Conservation (phyloP, 1,284 basidiomycete species). For the Puccinia triticina region DNA sequence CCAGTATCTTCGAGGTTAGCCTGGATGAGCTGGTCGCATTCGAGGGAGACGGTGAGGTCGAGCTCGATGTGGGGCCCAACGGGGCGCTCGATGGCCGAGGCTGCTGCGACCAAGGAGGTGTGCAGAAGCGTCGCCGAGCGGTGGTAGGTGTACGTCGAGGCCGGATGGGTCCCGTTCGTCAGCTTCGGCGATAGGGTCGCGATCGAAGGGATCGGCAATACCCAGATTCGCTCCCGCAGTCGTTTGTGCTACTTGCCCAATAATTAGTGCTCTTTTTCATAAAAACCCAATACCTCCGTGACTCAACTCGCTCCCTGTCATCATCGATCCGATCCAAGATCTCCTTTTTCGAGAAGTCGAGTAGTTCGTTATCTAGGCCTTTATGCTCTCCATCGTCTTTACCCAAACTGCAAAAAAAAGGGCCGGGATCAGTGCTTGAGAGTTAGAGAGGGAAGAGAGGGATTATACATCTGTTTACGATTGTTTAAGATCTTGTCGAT, state of each 20-base stretch:
- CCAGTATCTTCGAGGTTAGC: conserved; percentile 15
- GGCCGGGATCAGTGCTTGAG: not conserved
- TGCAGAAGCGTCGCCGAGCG: conserved; percentile 32
- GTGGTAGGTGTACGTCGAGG: not conserved
- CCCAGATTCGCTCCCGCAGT: conserved; percentile 55
- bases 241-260: conserved; percentile 54
- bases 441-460: not conserved
- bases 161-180: not conserved
- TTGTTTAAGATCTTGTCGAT: conserved; percentile 4
- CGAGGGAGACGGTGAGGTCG: conserved; percentile 19
- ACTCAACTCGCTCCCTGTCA: conserved; percentile 55
- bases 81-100: not conserved
- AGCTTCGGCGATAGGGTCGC: not conserved
- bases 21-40: conserved; percentile 26
- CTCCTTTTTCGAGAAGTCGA: conserved; percentile 52
- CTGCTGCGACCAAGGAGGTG: not conserved
- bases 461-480: conserved; percentile 10
- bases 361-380: conserved; percentile 20
- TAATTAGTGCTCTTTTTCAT: too few relatives aligned
- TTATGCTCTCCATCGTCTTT: conserved; percentile 1
- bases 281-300: not conserved
- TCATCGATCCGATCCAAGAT: conserved; percentile 56
- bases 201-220: conserved; percentile 54
- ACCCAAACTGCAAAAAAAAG: conserved; percentile 3
- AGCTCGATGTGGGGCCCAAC: not conserved